Base-by-base conservation (phyloP, 805 yeast species). In the Cyberlindnera xylosilytica region DNA sequence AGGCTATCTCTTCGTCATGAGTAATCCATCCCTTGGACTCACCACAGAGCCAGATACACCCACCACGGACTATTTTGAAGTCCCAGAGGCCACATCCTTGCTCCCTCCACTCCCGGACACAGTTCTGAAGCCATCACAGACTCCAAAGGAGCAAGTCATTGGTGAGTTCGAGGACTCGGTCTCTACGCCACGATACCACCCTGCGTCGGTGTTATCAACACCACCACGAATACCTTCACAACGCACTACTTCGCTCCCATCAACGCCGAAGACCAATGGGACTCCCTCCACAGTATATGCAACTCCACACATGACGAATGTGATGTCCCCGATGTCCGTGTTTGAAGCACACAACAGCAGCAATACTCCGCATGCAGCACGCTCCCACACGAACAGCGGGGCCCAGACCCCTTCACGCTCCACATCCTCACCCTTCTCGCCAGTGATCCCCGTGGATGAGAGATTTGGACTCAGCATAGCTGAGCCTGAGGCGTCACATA, bases 391-490 rank as follows among this genome's bases (percentile, higher is more conserved):
- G 18, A n/a, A n/a, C 18, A 16, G 16, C 36, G 5, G 8, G 5
- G 16, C 23, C 13, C 23, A 31, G 7, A 22, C 24, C 10, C 24
- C 24, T 8, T 10, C 24, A 15, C 15, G 28, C n/a, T 18, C 23
- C 6, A 18, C 38, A 19, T 36, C 41, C 2, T 39, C 45, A 3
- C 44, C 41, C 2, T 46, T 36, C 34, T 54, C 58, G 4, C 60
- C 60, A 10, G 54, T 55, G 13, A 47, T 56, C 6, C 46, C 56
- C 12, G 44, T 55, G 20, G 53, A 51, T 19, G 56, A 54, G 17
- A 44, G 52, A 18, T 56, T 56, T 40, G 58, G 56, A 18, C 51
- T 56, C 1, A 44, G 50, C 38, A 9, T 56, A 7, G 54, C 49
- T 2, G 56, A 52, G 34, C 43, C 50, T 3, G 46, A 46, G 2